Conservation (phyloP, 192 early-diverging fungal species). For the Podila clonocystis region DNA sequence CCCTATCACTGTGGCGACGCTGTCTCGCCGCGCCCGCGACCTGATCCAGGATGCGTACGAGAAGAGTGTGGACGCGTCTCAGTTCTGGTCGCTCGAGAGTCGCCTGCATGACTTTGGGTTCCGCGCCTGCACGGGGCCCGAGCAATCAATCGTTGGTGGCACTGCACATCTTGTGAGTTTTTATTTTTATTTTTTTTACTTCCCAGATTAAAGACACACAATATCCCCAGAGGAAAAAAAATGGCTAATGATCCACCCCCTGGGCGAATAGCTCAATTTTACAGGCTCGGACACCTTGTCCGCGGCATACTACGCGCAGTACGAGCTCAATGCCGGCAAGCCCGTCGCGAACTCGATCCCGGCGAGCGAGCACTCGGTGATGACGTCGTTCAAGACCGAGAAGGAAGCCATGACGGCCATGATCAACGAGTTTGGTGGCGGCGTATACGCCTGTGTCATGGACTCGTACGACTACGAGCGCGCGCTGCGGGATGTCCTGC, state of each 20-base stretch:
- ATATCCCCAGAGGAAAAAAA: not conserved
- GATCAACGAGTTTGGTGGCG: slow-evolving; percentile 74
- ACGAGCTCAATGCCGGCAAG: slow-evolving; percentile 75
- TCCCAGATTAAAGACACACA: not conserved
- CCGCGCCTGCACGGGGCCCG: slow-evolving; percentile 85
- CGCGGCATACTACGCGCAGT: slow-evolving; percentile 84
- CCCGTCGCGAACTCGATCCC: slow-evolving; percentile 84
- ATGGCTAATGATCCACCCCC: not conserved
- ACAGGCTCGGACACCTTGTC: slow-evolving; percentile 83
- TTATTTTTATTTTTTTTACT: not conserved
- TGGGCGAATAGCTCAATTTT: slow-evolving; percentile 74
- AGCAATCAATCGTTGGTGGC: slow-evolving; percentile 90
- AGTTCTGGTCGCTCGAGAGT: slow-evolving; percentile 63
- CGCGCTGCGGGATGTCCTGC: slow-evolving; percentile 80
- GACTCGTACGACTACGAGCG: slow-evolving; percentile 88
- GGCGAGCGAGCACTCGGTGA: slow-evolving; percentile 92
- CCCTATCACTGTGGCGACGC: slow-evolving; percentile 85
- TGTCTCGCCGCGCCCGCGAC: slow-evolving; percentile 73
- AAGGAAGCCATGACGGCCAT: slow-evolving; percentile 74
- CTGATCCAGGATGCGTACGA: slow-evolving; percentile 70
- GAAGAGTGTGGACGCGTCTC: slow-evolving; percentile 71
- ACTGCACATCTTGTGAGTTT: slow-evolving; percentile 76
- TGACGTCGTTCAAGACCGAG: slow-evolving; percentile 80
- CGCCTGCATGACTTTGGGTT: slow-evolving; percentile 95
- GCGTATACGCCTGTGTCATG: slow-evolving; percentile 89